Percentiles rank a stretch among this genome's conserved stretches.
Conservation (phyloP, 2,329 filamentous ascomycete species). For the Epichloe sibirici region DNA sequence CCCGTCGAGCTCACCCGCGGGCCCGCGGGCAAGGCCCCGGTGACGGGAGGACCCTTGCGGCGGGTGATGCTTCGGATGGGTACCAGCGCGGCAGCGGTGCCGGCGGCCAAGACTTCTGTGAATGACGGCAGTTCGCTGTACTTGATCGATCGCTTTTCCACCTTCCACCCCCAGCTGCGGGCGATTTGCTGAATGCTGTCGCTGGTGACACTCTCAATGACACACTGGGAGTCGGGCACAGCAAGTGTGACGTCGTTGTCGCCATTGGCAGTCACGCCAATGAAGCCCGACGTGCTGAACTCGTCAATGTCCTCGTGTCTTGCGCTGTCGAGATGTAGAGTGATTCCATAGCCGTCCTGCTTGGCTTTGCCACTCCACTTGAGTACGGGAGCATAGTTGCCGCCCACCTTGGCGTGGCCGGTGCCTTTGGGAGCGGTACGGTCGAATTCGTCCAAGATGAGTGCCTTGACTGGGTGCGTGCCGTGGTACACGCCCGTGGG, state of each 20-base stretch:
- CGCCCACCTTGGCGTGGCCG: slow-evolving; percentile 85
- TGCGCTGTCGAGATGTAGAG: slow-evolving; percentile 80
- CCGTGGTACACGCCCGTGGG: slow-evolving; percentile 94
- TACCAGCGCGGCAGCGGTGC: slow-evolving; percentile 82
- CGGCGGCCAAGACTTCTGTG: slow-evolving; percentile 76
- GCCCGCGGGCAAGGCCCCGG: slow-evolving; percentile 18
- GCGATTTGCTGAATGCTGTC: slow-evolving; percentile 68
- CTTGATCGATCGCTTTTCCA: slow-evolving; percentile 62
- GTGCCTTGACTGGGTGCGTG: slow-evolving; percentile 69
- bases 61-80: slow-evolving; percentile 86
- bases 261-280: slow-evolving; percentile 57
- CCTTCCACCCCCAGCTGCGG: slow-evolving; percentile 67
- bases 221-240: slow-evolving; percentile 76
- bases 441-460: slow-evolving; percentile 89
- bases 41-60: slow-evolving; percentile 20
- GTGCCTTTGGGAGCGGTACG: slow-evolving; percentile 85
- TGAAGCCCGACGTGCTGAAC: slow-evolving; percentile 90
- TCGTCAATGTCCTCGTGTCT: slow-evolving; percentile 81
- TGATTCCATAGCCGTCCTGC: slow-evolving; percentile 78
- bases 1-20: slow-evolving; percentile 26
- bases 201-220: slow-evolving; percentile 78
- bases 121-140: slow-evolving; percentile 44
- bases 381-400: slow-evolving; percentile 90
- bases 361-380: slow-evolving; percentile 75
- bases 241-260: slow-evolving; percentile 56